These are phyloP conservation scores for Cryptococcus amylolentus DNA, from an alignment of 1,284 basidiomycete species.

Conservation along the genomic window DNA sequence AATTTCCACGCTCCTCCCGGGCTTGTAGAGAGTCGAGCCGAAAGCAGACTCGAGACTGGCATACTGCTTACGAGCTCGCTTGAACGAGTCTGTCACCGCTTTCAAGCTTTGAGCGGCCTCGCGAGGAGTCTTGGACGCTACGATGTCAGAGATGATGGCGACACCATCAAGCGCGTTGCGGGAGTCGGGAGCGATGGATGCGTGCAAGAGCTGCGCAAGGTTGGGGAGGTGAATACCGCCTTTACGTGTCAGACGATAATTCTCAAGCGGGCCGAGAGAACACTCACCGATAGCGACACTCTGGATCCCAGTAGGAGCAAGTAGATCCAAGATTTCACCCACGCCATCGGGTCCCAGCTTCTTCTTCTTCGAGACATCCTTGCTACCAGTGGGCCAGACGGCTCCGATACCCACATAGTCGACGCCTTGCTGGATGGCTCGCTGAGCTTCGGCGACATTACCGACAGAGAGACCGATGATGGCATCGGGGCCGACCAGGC, in stretches of 20 bases:
- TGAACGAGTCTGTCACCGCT: constrained; percentile 43
- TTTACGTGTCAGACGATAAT: constrained; percentile 35
- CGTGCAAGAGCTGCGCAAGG: constrained; percentile 66
- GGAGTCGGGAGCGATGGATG: constrained; percentile 60
- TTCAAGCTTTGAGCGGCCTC: constrained; percentile 54
- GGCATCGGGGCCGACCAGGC: constrained; percentile 64
- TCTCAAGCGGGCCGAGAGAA: background rate
- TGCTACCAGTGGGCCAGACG: constrained; percentile 70
- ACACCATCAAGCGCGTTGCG: constrained; percentile 67
- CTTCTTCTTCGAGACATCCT: constrained; percentile 58
- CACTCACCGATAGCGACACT: constrained; percentile 75
- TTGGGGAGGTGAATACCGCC: constrained; percentile 79
- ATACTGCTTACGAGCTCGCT: constrained; percentile 19
- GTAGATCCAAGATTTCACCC: constrained; percentile 60
- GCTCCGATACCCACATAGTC: constrained; percentile 88
- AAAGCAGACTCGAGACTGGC: constrained; percentile 9
- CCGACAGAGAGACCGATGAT: constrained; percentile 82
- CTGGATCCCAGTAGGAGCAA: constrained; percentile 63
- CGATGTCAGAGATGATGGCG: constrained; percentile 87
- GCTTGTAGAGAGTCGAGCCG: background rate
- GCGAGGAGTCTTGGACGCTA: constrained; percentile 63
- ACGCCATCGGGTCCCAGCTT: constrained; percentile 64
- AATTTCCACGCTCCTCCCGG: constrained; percentile 14
- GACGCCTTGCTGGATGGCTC: constrained; percentile 53
- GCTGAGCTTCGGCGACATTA: constrained; percentile 60